A percentile compares a stretch with the other conserved stretches of the same genome.
phyloP scores from a whole-genome alignment of 495 filamentous ascomycete species.

The Penicillium coprophilum region DNA sequence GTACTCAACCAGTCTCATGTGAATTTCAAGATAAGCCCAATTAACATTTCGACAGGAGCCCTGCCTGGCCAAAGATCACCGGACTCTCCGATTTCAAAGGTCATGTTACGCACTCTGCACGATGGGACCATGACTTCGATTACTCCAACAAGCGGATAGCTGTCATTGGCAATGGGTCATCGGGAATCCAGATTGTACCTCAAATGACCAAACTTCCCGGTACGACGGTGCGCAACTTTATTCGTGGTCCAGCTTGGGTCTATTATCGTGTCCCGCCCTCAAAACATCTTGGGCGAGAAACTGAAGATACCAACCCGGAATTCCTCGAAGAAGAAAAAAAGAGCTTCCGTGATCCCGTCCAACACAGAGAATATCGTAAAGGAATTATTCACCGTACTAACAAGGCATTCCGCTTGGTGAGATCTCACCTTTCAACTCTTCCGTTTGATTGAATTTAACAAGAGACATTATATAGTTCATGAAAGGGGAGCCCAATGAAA shows the following conservation, averaged over 20 bases:
- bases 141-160: constrained; percentile 50
- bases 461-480: constrained; percentile 19
- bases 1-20: neutral
- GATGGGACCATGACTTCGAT: constrained; percentile 46
- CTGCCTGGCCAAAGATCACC: constrained; percentile 49
- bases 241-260: constrained; percentile 34
- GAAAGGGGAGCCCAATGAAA: constrained; percentile 25
- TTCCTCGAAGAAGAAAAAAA: constrained; percentile 33
- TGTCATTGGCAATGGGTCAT: constrained; percentile 51
- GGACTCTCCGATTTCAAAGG: constrained; percentile 51
- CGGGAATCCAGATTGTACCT: constrained; percentile 56
- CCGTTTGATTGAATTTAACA: neutral
- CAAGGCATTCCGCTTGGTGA: constrained; percentile 31
- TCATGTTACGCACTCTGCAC: constrained; percentile 49
- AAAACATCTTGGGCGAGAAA: constrained; percentile 29
- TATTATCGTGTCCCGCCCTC: constrained; percentile 26
- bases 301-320: constrained; percentile 26
- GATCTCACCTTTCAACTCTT: neutral
- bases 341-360: neutral
- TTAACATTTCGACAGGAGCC: constrained; percentile 23
- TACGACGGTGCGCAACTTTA: constrained; percentile 27
- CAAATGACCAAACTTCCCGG: constrained; percentile 39
- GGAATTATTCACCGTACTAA: constrained; percentile 33
- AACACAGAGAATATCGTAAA: constrained; percentile 28
- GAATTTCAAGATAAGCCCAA: neutral